Evolutionary conservation across 2,329 filamentous ascomycete genomes (phyloP).

Genomic region (Nemania sp.): DNA sequence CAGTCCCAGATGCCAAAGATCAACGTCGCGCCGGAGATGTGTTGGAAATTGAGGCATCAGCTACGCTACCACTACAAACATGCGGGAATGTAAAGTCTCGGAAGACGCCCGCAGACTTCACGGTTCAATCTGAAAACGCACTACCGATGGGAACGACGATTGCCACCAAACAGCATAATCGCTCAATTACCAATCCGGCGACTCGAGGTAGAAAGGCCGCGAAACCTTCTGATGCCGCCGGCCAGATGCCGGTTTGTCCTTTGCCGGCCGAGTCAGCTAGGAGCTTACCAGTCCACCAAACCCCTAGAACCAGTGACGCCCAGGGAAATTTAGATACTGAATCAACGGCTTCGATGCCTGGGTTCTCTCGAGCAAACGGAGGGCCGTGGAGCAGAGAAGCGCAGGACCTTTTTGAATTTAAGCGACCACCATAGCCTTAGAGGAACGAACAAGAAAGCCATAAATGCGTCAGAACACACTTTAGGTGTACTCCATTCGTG

Average conservation of each 20-base stretch:
- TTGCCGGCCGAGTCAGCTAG: conserved; percentile 28
- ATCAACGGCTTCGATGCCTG: conserved; percentile 40
- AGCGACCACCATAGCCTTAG: conserved; percentile 49
- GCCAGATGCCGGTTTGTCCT: conserved; percentile 48
- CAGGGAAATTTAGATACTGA: conserved; percentile 16
- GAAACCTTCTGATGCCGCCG: conserved; percentile 54
- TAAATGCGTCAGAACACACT: not conserved
- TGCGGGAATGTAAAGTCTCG: not conserved
- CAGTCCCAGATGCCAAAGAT: not conserved
- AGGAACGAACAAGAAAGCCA: not conserved
- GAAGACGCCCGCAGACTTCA: not conserved
- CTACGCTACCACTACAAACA: conserved; percentile 8
- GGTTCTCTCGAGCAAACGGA: conserved; percentile 54
- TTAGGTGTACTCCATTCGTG: not conserved
- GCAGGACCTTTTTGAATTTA: conserved; percentile 65
- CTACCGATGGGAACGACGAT: conserved; percentile 1
- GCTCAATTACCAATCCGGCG: conserved; percentile 37
- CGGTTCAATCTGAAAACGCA: conserved; percentile 3
- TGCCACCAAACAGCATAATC: conserved; percentile 4
- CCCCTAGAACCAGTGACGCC: conserved; percentile 9
- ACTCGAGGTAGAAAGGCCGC: conserved; percentile 58
- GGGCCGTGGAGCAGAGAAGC: conserved; percentile 73
- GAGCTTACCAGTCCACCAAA: conserved; percentile 8
- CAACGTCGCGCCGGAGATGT: not conserved
- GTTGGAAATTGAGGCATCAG: not conserved